A percentile compares a stretch with the other conserved stretches of the same genome.
phyloP scores from a whole-genome alignment of 352 stramenopile species.

The Pythium dissimile region DNA sequence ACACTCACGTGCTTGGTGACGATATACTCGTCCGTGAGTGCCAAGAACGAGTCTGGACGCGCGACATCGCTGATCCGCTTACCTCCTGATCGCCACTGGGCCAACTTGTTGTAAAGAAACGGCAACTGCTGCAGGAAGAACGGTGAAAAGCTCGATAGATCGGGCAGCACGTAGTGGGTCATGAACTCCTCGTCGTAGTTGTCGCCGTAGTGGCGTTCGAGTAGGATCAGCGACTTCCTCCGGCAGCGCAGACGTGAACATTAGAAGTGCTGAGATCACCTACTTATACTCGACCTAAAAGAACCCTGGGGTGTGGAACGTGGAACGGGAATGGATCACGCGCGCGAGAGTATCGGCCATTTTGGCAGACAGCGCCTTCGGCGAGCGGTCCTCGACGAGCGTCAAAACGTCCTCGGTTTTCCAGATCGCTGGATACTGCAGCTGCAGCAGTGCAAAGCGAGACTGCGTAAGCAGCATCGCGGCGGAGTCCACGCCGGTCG shows the following conservation, averaged over 20 bases:
- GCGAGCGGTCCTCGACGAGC: not conserved
- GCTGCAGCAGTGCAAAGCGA: slow-evolving; percentile 18
- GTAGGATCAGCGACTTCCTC: not conserved
- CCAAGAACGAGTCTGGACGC: slow-evolving; percentile 21
- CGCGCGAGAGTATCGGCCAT: not conserved
- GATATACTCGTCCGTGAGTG: slow-evolving; percentile 26
- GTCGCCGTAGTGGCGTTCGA: slow-evolving; percentile 17
- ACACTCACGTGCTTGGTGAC: slow-evolving; percentile 19
- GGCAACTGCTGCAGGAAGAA: slow-evolving; percentile 4
- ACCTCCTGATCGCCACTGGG: not conserved
- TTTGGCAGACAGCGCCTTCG: not conserved
- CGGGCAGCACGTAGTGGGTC: not conserved
- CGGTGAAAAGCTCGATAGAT: not conserved
- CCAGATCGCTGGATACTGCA: slow-evolving; percentile 16
- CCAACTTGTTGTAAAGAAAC: not conserved
- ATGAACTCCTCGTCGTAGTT: slow-evolving; percentile 1
- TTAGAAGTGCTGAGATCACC: not conserved
- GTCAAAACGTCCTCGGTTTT: slow-evolving; percentile 16
- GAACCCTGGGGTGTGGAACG: too few species aligned
- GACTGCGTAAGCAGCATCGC: slow-evolving; percentile 19
- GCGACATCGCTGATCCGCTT: not conserved
- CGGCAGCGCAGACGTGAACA: not conserved
- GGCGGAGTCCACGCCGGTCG: slow-evolving; percentile 25
- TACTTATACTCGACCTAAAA: too few species aligned
- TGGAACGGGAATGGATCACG: not conserved